A percentile compares a stretch with the other conserved stretches of the same genome.
Conservation (phyloP, 225 moss, liverwort and hornwort genomes). For the Polytrichum formosum region DNA sequence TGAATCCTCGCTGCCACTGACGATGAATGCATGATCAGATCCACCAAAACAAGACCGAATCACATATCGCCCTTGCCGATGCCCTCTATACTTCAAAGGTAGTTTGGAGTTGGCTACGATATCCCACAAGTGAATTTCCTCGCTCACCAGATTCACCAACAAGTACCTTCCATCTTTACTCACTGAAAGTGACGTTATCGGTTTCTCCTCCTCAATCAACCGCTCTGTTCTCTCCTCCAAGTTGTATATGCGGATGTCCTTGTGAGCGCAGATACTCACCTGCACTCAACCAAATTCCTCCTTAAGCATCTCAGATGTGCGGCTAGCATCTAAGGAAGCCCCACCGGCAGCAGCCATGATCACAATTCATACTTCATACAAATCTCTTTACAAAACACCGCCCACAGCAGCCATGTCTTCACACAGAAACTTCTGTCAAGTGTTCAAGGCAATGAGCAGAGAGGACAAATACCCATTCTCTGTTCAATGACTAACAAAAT, state of each 20-base stretch:
- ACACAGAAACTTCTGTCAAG: too few relatives aligned
- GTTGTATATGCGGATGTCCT: slow-evolving; percentile 93
- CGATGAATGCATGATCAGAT: slow-evolving; percentile 96
- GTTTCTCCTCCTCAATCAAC: slow-evolving; percentile 90
- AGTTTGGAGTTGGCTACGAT: slow-evolving; percentile 70
- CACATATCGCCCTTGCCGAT: slow-evolving; percentile 86
- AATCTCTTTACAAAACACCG: too few relatives aligned
- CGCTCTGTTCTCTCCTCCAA: slow-evolving; percentile 87
- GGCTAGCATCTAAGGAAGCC: too few relatives aligned
- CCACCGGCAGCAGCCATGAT: too few relatives aligned
- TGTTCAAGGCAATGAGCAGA: too few relatives aligned
- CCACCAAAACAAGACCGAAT: slow-evolving; percentile 99
- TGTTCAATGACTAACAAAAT: too few relatives aligned
- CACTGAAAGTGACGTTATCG: slow-evolving; percentile 94
- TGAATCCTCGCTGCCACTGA: slow-evolving; percentile 99
- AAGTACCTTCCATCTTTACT: slow-evolving; percentile 94
- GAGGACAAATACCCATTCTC: too few relatives aligned
- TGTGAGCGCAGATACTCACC: slow-evolving; percentile 82
- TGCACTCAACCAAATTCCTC: slow-evolving; percentile 1
- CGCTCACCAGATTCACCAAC: slow-evolving; percentile 91
- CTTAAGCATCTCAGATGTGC: too few relatives aligned
- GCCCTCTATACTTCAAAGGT: slow-evolving; percentile 91
- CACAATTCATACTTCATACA: too few relatives aligned
- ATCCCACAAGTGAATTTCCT: slow-evolving; percentile 98
- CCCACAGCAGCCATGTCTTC: too few relatives aligned